phyloP scores from a whole-genome alignment of 1,284 basidiomycete genomes.

The Sporisorium graminicola region DNA sequence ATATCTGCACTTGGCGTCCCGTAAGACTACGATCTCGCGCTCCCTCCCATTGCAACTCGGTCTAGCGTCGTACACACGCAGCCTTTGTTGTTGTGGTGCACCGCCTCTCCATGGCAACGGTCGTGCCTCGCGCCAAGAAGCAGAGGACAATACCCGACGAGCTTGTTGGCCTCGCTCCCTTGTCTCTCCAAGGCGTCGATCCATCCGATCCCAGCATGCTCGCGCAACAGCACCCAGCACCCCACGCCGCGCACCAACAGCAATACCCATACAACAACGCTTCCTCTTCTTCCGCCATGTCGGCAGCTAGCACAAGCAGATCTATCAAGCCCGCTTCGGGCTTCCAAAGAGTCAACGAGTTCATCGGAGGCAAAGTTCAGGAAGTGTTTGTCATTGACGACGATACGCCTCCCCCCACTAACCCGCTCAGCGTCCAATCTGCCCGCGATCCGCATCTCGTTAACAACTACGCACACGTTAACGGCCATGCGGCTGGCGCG shows the following conservation, averaged over 20 bases:
- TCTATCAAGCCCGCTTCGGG: constrained; percentile 28
- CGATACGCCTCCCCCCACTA: constrained; percentile 50
- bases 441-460: constrained; percentile 41
- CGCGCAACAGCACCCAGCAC: constrained; percentile 46
- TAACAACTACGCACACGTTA: constrained; percentile 43
- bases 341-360: constrained; percentile 56
- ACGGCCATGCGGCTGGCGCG: constrained; percentile 30
- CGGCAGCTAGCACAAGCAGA: constrained; percentile 38
- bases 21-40: constrained; percentile 4
- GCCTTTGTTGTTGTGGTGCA: not conserved
- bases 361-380: constrained; percentile 61
- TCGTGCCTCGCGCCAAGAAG: constrained; percentile 56
- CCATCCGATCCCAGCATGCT: constrained; percentile 36
- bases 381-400: constrained; percentile 61
- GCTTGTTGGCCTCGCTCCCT: constrained; percentile 24
- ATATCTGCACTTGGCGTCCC: not conserved
- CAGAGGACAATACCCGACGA: constrained; percentile 51
- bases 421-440: constrained; percentile 51
- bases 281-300: constrained; percentile 24
- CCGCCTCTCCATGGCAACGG: constrained; percentile 43
- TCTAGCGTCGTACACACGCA: constrained; percentile 1
- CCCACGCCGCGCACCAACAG: constrained; percentile 22
- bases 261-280: constrained; percentile 19
- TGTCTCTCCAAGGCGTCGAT: constrained; percentile 24
- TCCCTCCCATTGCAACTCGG: not conserved